Evolutionary conservation across 2,329 filamentous ascomycete species (phyloP).

Genomic region (Zymoseptoria tritici): DNA sequence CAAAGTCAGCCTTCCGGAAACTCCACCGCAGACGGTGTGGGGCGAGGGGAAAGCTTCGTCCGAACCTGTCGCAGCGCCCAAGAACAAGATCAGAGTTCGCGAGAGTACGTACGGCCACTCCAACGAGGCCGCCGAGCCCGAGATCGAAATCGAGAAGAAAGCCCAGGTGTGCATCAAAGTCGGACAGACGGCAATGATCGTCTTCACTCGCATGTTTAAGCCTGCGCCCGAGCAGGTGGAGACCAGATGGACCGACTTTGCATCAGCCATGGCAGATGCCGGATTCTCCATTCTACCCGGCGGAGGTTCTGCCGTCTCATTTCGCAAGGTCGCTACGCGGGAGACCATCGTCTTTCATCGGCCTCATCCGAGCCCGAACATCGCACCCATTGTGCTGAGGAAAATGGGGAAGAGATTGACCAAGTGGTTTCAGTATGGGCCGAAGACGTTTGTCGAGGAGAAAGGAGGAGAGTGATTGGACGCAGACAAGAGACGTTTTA

Average conservation of each 20-base stretch:
- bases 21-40: no score
- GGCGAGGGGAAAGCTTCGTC: no score
- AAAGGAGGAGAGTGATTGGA: no score
- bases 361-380: constrained; percentile 23
- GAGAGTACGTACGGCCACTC: no score
- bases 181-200: background rate
- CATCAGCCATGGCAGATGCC: constrained; percentile 11
- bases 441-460: constrained; percentile 15
- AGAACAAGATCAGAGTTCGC: no score
- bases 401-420: constrained; percentile 23
- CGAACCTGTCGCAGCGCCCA: no score
- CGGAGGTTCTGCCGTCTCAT: constrained; percentile 13
- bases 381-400: constrained; percentile 24
- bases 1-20: no score
- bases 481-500: no score
- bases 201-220: constrained; percentile 2
- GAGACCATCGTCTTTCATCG: constrained; percentile 21
- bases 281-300: constrained; percentile 11
- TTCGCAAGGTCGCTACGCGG: background rate
- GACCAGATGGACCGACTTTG: constrained; percentile 11
- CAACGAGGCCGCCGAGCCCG: background rate
- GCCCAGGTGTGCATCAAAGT: no score
- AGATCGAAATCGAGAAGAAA: background rate
- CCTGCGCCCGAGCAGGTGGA: constrained; percentile 3
- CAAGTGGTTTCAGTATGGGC: constrained; percentile 25